Conservation (phyloP, 495 filamentous ascomycete genomes). For the Trichoderma erinaceum region DNA sequence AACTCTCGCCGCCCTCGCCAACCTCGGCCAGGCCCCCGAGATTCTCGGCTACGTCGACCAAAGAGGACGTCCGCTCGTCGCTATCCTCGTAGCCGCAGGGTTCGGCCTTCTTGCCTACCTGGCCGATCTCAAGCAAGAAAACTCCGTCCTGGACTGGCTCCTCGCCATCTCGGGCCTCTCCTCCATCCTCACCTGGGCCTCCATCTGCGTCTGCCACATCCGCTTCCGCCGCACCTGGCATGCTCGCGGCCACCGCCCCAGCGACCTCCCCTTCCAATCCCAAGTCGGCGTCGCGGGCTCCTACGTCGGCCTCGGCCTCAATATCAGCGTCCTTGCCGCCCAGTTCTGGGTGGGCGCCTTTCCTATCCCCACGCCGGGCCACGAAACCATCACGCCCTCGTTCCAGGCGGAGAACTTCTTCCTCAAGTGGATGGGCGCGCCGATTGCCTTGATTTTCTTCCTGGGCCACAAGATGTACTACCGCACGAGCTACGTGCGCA, state of each 20-base stretch:
- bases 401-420: conserved; percentile 63
- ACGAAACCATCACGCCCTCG: conserved; percentile 29
- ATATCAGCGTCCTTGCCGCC: conserved; percentile 73
- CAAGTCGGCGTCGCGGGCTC: conserved; percentile 78
- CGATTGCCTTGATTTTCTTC: conserved; percentile 72
- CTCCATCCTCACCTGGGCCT: conserved; percentile 89
- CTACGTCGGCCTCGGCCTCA: conserved; percentile 76
- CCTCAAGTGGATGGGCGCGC: conserved; percentile 70
- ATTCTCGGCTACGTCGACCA: conserved; percentile 80
- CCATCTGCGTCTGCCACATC: conserved; percentile 83
- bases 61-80: conserved; percentile 69
- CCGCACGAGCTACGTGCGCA: conserved; percentile 58
- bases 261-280: conserved; percentile 74
- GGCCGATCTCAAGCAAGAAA: conserved; percentile 57
- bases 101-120: conserved; percentile 77
- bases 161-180: conserved; percentile 83
- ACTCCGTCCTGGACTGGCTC: conserved; percentile 76
- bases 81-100: conserved; percentile 60
- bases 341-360: conserved; percentile 92
- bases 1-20: conserved; percentile 78
- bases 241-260: conserved; percentile 58
- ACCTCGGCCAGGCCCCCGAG: conserved; percentile 73
- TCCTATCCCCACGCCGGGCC: conserved; percentile 53
- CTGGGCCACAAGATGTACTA: conserved; percentile 74
- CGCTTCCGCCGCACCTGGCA: conserved; percentile 82